Evolutionary conservation across 2,329 filamentous ascomycete species (phyloP).

Genomic region (Pezicula radicicola): DNA sequence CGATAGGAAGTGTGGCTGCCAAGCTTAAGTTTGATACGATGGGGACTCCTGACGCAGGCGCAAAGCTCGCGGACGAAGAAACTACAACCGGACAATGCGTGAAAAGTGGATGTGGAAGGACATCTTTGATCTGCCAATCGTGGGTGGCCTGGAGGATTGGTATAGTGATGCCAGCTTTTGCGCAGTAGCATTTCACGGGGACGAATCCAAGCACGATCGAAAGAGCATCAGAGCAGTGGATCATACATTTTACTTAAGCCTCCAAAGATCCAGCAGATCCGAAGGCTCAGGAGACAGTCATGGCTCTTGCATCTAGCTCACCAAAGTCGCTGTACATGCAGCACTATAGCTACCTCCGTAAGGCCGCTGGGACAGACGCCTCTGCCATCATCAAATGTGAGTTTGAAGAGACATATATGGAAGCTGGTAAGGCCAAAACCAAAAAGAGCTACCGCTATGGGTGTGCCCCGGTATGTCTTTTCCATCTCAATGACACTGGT

Average conservation of each 20-base stretch:
- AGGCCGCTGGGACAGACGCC: too few relatives aligned
- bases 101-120: conserved; percentile 17
- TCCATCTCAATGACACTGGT: conserved; percentile 39
- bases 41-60: neutral
- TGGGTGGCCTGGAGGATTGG: conserved; percentile 21
- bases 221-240: conserved; percentile 13
- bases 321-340: conserved; percentile 18
- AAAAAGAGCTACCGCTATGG: conserved; percentile 13
- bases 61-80: conserved; percentile 7
- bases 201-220: conserved; percentile 27
- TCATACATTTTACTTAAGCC: conserved; percentile 13
- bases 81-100: conserved; percentile 10
- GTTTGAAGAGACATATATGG: conserved; percentile 4
- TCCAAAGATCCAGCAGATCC: conserved; percentile 1
- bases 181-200: conserved; percentile 37
- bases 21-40: neutral
- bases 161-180: conserved; percentile 35
- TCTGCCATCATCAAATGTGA: too few relatives aligned
- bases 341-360: conserved; percentile 25
- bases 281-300: conserved; percentile 8
- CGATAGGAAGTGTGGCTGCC: neutral
- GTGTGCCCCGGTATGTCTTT: conserved; percentile 40
- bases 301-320: conserved; percentile 10
- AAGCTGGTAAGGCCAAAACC: neutral
- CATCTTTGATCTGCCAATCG: conserved; percentile 24